A percentile compares a stretch with the other conserved stretches of the same genome.
phyloP scores from a whole-genome alignment of 108 stramenopile species.

The Cyclotella choctawhatcheeana region DNA sequence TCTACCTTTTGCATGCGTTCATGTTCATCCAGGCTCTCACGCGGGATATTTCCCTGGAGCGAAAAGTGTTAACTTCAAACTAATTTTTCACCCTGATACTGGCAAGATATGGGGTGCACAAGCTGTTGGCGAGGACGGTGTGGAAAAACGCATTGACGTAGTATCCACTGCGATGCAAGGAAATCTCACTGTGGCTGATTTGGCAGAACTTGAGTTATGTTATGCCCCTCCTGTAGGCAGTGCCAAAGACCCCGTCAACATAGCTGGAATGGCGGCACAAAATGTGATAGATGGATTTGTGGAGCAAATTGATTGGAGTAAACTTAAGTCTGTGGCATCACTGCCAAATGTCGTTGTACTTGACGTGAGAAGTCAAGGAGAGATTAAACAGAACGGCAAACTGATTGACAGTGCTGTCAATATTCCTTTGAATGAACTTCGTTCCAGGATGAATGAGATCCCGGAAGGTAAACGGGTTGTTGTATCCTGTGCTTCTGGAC shows the following conservation, averaged over 20 bases:
- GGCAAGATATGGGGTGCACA: constrained; percentile 73
- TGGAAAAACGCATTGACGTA: constrained; percentile 76
- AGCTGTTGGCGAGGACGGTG: constrained; percentile 75
- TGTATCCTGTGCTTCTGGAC: constrained; percentile 67
- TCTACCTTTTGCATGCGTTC: constrained; percentile 58
- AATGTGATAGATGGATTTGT: constrained; percentile 71
- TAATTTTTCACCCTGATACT: constrained; percentile 56
- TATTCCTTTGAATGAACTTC: constrained; percentile 65
- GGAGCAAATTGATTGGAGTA: constrained; percentile 68
- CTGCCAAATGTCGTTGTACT: constrained; percentile 47
- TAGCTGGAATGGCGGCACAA: constrained; percentile 74
- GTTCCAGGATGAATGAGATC: constrained; percentile 56
- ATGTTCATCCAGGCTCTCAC: constrained; percentile 59
- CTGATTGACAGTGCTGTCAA: constrained; percentile 56
- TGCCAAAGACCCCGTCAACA: constrained; percentile 76
- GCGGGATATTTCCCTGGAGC: constrained; percentile 7
- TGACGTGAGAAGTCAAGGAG: constrained; percentile 64
- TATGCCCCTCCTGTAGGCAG: constrained; percentile 78
- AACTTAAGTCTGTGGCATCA: constrained; percentile 46
- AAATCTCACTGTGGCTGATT: constrained; percentile 54
- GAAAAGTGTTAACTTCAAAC: constrained; percentile 58
- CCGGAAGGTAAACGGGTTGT: constrained; percentile 58
- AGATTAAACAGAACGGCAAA: constrained; percentile 54
- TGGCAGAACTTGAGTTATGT: constrained; percentile 71
- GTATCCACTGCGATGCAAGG: constrained; percentile 78